Evolutionary conservation across 257 asterid species (phyloP).

Genomic region (Nicotiana knightiana): DNA sequence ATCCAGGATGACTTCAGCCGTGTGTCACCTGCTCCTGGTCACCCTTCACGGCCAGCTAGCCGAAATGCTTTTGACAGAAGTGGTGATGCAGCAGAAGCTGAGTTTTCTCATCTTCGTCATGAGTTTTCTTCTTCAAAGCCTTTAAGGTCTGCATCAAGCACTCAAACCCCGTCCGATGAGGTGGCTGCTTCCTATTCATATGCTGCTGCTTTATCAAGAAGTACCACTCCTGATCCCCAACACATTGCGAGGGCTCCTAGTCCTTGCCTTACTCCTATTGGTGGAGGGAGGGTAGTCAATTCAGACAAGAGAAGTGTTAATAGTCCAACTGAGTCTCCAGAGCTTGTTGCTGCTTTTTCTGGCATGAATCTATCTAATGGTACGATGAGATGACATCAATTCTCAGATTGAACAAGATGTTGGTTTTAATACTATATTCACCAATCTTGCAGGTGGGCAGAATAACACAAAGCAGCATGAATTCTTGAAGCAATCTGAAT

Average conservation of each 20-base stretch:
- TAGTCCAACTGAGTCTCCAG: conserved; percentile 52
- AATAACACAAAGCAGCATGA: conserved; percentile 48
- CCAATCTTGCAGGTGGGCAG: conserved; percentile 51
- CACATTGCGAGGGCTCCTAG: conserved; percentile 82
- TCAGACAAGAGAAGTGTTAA: conserved; percentile 57
- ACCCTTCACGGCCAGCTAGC: conserved; percentile 80
- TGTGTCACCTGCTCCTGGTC: conserved; percentile 46
- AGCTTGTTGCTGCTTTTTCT: conserved; percentile 76
- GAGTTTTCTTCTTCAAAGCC: conserved; percentile 40
- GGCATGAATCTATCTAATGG: conserved; percentile 77
- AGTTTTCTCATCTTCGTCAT: conserved; percentile 25
- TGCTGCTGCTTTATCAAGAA: conserved; percentile 91
- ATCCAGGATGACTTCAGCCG: conserved; percentile 76
- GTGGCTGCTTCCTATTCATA: conserved; percentile 67
- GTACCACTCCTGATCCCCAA: conserved; percentile 94
- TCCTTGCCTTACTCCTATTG: conserved; percentile 87
- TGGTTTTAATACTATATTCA: conserved; percentile 9
- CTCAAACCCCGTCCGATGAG: conserved; percentile 42
- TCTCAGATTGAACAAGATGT: conserved; percentile 37
- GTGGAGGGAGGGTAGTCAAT: conserved; percentile 57
- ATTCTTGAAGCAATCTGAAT: conserved; percentile 35
- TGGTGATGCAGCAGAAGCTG: conserved; percentile 49
- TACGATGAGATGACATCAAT: conserved; percentile 25
- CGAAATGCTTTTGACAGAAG: conserved; percentile 70
- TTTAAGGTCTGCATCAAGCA: conserved; percentile 34